These are phyloP conservation scores for Phaeophleospora eucalypticola DNA, from an alignment of 2,329 filamentous ascomycete genomes.

Conservation along the genomic window DNA sequence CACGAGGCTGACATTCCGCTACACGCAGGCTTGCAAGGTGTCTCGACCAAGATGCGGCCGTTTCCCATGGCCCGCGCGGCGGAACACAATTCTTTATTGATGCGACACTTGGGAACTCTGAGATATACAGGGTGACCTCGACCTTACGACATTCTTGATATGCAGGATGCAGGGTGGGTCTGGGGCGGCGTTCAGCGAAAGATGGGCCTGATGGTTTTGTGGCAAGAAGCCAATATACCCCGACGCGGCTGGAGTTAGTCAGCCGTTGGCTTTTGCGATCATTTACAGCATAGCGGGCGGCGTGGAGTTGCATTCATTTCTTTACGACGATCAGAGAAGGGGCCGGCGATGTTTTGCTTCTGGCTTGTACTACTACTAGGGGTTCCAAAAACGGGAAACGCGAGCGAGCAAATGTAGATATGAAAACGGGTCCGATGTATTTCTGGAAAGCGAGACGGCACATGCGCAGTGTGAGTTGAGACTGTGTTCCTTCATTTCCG, in stretches of 20 bases:
- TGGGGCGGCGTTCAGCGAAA: slow-evolving; percentile 1
- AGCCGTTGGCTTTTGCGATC: slow-evolving; percentile 1
- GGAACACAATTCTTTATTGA: not conserved
- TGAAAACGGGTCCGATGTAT: slow-evolving; percentile 6
- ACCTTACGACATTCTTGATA: slow-evolving; percentile 6
- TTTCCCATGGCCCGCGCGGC: not conserved
- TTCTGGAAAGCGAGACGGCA: not conserved
- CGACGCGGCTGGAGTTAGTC: not conserved
- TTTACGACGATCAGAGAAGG: not conserved
- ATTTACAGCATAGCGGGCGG: slow-evolving; percentile 3
- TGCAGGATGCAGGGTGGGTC: not conserved
- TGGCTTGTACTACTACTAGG: slow-evolving; percentile 10
- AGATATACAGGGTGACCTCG: not conserved
- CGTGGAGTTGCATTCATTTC: slow-evolving; percentile 1
- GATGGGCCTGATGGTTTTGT: slow-evolving; percentile 3
- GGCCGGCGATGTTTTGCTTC: not conserved
- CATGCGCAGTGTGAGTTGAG: not conserved
- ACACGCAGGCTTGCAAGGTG: not conserved
- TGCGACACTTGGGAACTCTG: not conserved
- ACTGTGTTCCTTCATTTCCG: not conserved
- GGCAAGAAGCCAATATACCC: slow-evolving; percentile 6
- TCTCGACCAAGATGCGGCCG: not conserved
- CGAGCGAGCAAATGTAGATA: slow-evolving; percentile 6
- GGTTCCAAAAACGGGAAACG: not conserved
- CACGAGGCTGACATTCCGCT: not conserved